Conservation (phyloP, 208 protist species). For the Acanthamoeba culbertsoni region DNA sequence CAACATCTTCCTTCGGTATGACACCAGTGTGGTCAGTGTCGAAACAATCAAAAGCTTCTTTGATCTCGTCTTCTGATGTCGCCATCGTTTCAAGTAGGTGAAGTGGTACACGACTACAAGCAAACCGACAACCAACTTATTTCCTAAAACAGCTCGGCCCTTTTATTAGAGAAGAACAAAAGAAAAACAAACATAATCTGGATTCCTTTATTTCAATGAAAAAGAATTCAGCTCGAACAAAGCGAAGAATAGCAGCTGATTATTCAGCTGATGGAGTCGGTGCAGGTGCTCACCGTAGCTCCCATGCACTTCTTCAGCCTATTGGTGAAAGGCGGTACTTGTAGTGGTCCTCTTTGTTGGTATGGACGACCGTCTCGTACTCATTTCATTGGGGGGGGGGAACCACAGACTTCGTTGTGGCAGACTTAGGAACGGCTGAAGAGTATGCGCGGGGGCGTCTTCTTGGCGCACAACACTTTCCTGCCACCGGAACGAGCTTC, state of each 20-base stretch:
- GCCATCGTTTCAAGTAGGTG: constrained; percentile 42
- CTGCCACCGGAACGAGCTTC: neutral
- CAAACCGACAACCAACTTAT: no score
- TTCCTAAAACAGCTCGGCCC: no score
- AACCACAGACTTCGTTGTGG: neutral
- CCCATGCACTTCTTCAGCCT: constrained; percentile 4
- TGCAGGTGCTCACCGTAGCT: neutral
- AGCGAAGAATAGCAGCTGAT: no score
- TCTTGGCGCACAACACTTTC: neutral
- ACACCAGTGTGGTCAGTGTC: constrained; percentile 25
- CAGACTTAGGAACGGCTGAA: neutral
- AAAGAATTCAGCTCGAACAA: no score
- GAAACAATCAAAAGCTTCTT: constrained; percentile 32
- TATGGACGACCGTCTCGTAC: no score
- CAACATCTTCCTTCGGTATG: neutral
- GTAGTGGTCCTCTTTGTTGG: no score
- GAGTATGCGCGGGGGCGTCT: neutral
- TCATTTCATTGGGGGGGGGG: no score
- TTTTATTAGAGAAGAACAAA: no score
- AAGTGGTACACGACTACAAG: no score
- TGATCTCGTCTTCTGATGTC: constrained; percentile 27
- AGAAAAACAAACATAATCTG: no score
- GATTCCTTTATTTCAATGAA: no score
- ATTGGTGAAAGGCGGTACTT: neutral
- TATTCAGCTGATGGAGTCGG: no score